phyloP scores from a whole-genome alignment of 2,329 filamentous ascomycete genomes.

The Colletotrichum godetiae region DNA sequence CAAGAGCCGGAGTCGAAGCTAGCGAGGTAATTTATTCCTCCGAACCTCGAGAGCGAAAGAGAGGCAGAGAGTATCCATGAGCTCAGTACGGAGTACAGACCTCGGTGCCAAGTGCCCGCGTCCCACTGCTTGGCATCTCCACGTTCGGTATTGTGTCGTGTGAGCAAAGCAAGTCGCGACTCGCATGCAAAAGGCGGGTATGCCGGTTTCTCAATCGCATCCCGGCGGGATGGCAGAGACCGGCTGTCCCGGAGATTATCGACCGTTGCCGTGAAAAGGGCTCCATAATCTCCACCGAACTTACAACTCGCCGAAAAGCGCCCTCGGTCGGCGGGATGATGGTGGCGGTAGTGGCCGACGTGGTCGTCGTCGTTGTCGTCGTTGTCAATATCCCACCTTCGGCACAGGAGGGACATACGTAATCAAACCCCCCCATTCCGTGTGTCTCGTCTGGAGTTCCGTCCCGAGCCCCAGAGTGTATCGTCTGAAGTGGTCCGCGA shows the following conservation, averaged over 20 bases:
- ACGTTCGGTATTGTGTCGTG: constrained; percentile 1
- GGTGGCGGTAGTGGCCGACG: too few relatives aligned
- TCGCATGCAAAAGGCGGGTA: background rate
- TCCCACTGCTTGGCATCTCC: background rate
- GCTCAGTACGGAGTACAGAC: background rate
- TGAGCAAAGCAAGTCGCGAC: background rate
- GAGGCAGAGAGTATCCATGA: background rate
- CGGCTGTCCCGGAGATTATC: constrained; percentile 4
- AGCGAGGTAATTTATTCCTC: background rate
- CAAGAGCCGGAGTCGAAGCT: background rate
- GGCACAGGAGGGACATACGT: constrained; percentile 7
- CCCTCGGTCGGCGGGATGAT: background rate
- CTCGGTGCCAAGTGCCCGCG: constrained; percentile 1
- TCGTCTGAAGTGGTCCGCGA: constrained; percentile 32
- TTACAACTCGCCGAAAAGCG: background rate
- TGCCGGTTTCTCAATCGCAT: background rate
- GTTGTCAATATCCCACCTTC: background rate
- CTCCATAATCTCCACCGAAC: background rate
- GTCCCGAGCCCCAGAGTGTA: constrained; percentile 18
- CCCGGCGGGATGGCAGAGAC: background rate
- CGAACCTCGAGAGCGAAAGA: background rate
- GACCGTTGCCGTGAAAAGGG: constrained; percentile 10
- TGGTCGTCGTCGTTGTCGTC: background rate
- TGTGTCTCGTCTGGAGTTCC: constrained; percentile 7
- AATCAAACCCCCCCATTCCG: background rate